Base-by-base conservation (phyloP, 768 basidiomycete species). In the Clavulina sp. region DNA sequence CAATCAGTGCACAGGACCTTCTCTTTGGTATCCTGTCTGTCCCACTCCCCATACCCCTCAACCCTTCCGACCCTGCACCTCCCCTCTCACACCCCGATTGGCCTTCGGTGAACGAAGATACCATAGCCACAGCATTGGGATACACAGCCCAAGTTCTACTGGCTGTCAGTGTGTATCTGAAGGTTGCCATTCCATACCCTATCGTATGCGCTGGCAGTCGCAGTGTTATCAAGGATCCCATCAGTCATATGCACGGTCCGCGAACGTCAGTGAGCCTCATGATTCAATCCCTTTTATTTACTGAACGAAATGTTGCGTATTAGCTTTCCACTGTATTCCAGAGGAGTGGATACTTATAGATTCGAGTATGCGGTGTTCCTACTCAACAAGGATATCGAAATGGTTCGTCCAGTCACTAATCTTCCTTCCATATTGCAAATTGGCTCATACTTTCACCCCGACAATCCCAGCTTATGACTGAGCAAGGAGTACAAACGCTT, bases 351-450 rank as follows among this genome's bases (percentile, higher is more conserved):
- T 62, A 84, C 82, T 40, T 97, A 96, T 66, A 75, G 95, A 24
- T 99, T 93, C 60, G 93, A 97, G 64, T 99, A 97, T 68, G 95
- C 81, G 3, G 93, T 97, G 3, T 97, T 91, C 64, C 66, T 99
- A 38, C 70, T 97, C 30, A 99, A 99, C 69, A 99, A 97, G 66
- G 74, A 99, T 65, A 91, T 99, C 57, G 93, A 99, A 68, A 72
- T 91, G 75, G 91, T 92, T 57, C 55, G 73, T 23, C 18, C 33
- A 48, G 7, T 9, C 9, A 9, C 9, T 44, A 34, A 46, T 58
- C 26, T 19, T 32, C 26, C 29, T 34, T 48, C 36, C 34, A 9
- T 38, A 9, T 19, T 46, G 7, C 13, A 28, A 31, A 41, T 56
- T 41, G 31, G 34, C 24, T 33, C 28, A 32, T 21, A 19, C 26